Conservation (phyloP, 345 rosid species). For the Hevea brasiliensis region DNA sequence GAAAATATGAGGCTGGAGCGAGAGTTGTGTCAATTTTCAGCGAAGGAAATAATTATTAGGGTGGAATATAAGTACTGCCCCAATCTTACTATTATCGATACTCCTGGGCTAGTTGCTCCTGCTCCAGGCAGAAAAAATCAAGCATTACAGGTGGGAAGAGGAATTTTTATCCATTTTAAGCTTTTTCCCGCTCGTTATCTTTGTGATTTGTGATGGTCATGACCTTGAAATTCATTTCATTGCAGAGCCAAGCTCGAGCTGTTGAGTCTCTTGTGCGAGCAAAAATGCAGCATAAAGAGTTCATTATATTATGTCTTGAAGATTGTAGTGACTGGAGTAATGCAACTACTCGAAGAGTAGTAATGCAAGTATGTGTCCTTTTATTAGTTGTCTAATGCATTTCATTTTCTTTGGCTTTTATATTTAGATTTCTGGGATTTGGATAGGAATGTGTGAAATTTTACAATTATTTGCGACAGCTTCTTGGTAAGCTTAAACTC, state of each 20-base stretch:
- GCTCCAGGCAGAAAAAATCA: constrained; percentile 81
- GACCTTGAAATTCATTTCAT: constrained; percentile 12
- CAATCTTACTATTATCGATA: constrained; percentile 85
- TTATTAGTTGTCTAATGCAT: not conserved
- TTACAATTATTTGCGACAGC: not conserved
- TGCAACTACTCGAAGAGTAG: constrained; percentile 85
- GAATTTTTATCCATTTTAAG: not conserved
- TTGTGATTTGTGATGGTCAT: constrained; percentile 10
- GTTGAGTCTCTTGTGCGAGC: constrained; percentile 87
- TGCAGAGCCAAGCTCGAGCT: constrained; percentile 85
- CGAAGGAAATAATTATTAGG: constrained; percentile 77
- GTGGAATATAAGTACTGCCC: constrained; percentile 87
- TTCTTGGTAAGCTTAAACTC: not conserved
- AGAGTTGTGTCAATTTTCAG: constrained; percentile 68
- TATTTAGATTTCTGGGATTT: not conserved
- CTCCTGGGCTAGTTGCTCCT: constrained; percentile 92
- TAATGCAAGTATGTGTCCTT: constrained; percentile 74
- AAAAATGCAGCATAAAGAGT: constrained; percentile 94
- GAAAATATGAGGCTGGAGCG: constrained; percentile 86
- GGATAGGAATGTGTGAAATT: too few species aligned
- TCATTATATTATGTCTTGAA: constrained; percentile 91
- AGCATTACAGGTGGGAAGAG: constrained; percentile 56
- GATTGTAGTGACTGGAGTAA: constrained; percentile 96
- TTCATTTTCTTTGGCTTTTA: not conserved
- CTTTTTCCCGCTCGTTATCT: constrained; percentile 5